These are phyloP conservation scores for Diversispora epigaea DNA, from an alignment of 192 early-diverging fungal species.

Conservation along the genomic window DNA sequence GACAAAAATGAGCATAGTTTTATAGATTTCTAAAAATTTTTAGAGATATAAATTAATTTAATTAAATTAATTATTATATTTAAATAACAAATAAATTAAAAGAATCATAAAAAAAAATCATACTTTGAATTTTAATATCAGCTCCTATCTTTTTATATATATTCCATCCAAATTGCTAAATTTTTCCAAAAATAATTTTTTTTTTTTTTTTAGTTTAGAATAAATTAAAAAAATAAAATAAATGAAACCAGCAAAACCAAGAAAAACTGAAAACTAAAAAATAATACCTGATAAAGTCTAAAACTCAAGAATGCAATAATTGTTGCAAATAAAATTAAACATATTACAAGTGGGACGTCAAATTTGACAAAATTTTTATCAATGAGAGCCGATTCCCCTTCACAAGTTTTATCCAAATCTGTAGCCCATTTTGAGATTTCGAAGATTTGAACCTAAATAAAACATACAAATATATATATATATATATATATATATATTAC, in stretches of 20 bases:
- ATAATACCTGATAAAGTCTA: conserved; percentile 42
- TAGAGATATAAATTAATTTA: background rate
- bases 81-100: background rate
- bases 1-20: conserved; percentile 75
- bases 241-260: too few species aligned
- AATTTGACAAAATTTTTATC: background rate
- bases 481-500: too few species aligned
- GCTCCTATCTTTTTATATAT: conserved; percentile 65
- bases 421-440: background rate
- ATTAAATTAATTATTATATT: background rate
- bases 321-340: conserved; percentile 52
- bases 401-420: background rate
- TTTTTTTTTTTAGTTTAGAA: too few species aligned
- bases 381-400: background rate
- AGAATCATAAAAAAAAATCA: too few species aligned
- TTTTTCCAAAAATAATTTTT: too few species aligned
- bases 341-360: conserved; percentile 56
- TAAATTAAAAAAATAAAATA: too few species aligned
- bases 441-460: background rate
- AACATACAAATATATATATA: too few species aligned
- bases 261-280: too few species aligned
- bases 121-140: conserved; percentile 59
- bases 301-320: conserved; percentile 55
- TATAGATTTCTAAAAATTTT: conserved; percentile 50
- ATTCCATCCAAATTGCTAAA: conserved; percentile 51